These are phyloP conservation scores for Phycomyces nitens DNA, from an alignment of 192 early-diverging fungal genomes.

Conservation along the genomic window DNA sequence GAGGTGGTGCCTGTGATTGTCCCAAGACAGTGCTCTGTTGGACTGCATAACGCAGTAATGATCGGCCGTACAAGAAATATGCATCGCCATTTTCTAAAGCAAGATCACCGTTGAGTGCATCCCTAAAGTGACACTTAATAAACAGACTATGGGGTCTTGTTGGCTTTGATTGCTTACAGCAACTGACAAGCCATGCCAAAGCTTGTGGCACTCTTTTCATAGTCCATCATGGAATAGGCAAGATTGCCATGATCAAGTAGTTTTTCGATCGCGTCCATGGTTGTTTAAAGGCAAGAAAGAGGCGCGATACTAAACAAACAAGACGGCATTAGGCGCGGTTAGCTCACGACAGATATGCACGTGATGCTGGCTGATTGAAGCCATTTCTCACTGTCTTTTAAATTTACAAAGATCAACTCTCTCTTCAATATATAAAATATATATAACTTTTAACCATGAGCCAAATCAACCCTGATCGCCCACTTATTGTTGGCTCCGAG, in stretches of 20 bases:
- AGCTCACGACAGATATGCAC: neutral
- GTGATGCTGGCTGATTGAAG: neutral
- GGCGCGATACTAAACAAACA: neutral
- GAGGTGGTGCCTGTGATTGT: constrained; percentile 32
- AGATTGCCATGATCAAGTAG: constrained; percentile 57
- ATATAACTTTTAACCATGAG: neutral
- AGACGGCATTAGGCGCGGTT: neutral
- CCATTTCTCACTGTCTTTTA: neutral
- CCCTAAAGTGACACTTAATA: constrained; percentile 35
- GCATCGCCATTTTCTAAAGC: constrained; percentile 67
- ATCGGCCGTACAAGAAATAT: constrained; percentile 70
- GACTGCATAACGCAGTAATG: constrained; percentile 70
- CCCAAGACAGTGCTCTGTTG: constrained; percentile 74
- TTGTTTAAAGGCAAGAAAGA: neutral
- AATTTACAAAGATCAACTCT: no score
- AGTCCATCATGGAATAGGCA: constrained; percentile 60
- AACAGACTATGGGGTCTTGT: neutral
- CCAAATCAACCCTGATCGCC: constrained; percentile 41
- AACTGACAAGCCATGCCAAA: constrained; percentile 68
- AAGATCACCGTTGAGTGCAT: constrained; percentile 57
- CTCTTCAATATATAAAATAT: no score
- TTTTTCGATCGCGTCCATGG: neutral
- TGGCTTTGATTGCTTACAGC: constrained; percentile 43
- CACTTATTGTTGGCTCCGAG: constrained; percentile 61
- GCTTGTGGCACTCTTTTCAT: constrained; percentile 58